These are phyloP conservation scores for Blumeria graminis DNA, from an alignment of 2,329 filamentous ascomycete genomes.

Conservation along the genomic window DNA sequence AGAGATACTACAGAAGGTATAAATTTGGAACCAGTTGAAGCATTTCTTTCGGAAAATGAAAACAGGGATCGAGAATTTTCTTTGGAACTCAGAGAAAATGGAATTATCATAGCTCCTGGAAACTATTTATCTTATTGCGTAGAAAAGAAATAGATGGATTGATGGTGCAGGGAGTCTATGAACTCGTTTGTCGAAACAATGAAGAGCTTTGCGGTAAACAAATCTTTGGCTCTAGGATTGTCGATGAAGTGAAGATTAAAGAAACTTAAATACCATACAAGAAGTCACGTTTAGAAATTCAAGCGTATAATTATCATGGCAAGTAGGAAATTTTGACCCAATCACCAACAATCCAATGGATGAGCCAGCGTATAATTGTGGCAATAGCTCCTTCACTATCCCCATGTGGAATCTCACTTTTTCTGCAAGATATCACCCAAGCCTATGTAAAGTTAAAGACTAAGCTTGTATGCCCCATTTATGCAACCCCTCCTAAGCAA, in stretches of 20 bases:
- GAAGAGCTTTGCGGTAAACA: not conserved
- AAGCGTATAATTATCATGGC: not conserved
- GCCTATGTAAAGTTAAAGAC: not conserved
- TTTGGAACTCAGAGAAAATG: not conserved
- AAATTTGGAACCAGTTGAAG: not conserved
- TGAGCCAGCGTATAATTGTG: not conserved
- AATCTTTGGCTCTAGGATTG: not conserved
- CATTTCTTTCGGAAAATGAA: not conserved
- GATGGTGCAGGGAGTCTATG: not conserved
- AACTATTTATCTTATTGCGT: not conserved
- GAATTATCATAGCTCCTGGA: not conserved
- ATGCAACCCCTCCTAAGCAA: not conserved
- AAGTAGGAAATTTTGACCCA: not conserved
- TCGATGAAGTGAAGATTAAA: not conserved
- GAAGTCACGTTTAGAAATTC: conserved; percentile 1
- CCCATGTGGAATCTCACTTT: not conserved
- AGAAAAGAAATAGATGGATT: not conserved
- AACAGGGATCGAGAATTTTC: not conserved
- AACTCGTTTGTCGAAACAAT: not conserved
- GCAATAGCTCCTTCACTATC: not conserved
- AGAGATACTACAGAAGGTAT: not conserved
- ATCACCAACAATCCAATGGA: not conserved
- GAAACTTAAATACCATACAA: not conserved
- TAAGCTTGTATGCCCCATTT: not conserved
- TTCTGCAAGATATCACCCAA: not conserved